Conservation (phyloP, 1,284 basidiomycete genomes). For the Fomitopsis palustris region DNA sequence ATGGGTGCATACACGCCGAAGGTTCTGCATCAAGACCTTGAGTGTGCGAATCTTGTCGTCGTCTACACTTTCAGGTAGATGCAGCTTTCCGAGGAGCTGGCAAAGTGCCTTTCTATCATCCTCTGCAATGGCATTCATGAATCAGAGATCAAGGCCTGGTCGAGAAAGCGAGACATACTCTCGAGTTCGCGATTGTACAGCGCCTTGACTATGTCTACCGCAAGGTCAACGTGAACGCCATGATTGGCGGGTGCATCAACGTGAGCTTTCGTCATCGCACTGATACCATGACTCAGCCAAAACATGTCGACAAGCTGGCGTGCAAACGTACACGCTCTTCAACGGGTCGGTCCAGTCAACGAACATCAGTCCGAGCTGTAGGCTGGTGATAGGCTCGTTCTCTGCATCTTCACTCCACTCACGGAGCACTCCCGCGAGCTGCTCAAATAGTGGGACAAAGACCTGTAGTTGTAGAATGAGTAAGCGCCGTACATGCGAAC, state of each 20-base stretch:
- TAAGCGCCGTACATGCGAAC: not conserved
- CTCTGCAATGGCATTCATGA: conserved; percentile 39
- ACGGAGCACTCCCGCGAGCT: conserved; percentile 66
- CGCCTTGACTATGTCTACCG: conserved; percentile 67
- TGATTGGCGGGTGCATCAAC: conserved; percentile 41
- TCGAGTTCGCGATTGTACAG: conserved; percentile 47
- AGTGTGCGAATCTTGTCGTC: conserved; percentile 46
- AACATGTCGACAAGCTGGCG: not conserved
- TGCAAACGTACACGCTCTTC: conserved; percentile 63
- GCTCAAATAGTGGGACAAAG: conserved; percentile 72
- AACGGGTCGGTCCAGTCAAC: conserved; percentile 93
- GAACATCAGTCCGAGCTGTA: conserved; percentile 82
- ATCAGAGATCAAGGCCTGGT: not conserved
- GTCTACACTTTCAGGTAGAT: conserved; percentile 69
- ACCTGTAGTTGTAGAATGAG: conserved; percentile 45
- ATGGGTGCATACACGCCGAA: conserved; percentile 50
- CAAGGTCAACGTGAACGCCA: conserved; percentile 76
- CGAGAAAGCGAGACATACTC: conserved; percentile 30
- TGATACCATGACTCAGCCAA: conserved; percentile 16
- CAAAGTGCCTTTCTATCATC: conserved; percentile 81
- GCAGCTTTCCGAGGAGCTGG: conserved; percentile 77
- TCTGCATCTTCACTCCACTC: conserved; percentile 61
- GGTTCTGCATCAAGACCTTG: conserved; percentile 55
- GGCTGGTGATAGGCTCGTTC: conserved; percentile 77
- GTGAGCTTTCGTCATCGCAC: conserved; percentile 32